phyloP scores from a whole-genome alignment of 2,329 filamentous ascomycete species.

The Paraconiothyrium brasiliense region DNA sequence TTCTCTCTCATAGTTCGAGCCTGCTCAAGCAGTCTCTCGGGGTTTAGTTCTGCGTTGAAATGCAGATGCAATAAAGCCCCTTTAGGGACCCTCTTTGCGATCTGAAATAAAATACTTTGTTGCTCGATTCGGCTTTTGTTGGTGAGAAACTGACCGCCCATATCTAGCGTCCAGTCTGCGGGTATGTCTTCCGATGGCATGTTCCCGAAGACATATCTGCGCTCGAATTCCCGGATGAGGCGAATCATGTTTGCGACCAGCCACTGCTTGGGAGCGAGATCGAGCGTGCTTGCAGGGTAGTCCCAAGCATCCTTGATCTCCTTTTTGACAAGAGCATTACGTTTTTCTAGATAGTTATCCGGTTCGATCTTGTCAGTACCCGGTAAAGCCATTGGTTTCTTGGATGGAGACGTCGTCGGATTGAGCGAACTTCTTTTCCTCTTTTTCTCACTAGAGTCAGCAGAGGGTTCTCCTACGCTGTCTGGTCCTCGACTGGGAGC shows the following conservation, averaged over 20 bases:
- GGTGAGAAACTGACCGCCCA: slow-evolving; percentile 59
- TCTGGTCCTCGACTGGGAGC: slow-evolving; percentile 33
- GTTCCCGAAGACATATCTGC: slow-evolving; percentile 54
- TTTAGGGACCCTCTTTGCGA: slow-evolving; percentile 72
- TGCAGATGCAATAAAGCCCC: slow-evolving; percentile 78
- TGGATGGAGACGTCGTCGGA: slow-evolving; percentile 25
- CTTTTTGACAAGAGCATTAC: slow-evolving; percentile 37
- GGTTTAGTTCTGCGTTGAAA: slow-evolving; percentile 77
- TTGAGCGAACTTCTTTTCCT: slow-evolving; percentile 40
- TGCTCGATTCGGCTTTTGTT: slow-evolving; percentile 57
- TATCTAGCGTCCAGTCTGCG: slow-evolving; percentile 50
- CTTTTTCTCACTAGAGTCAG: slow-evolving; percentile 46
- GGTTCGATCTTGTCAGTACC: not conserved
- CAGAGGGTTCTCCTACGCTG: slow-evolving; percentile 36
- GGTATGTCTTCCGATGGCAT: slow-evolving; percentile 54
- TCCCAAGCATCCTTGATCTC: slow-evolving; percentile 52
- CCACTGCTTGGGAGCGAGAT: slow-evolving; percentile 35
- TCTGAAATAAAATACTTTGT: slow-evolving; percentile 65
- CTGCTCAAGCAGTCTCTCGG: slow-evolving; percentile 68
- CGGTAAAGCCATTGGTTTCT: slow-evolving; percentile 17
- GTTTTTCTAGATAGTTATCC: slow-evolving; percentile 31
- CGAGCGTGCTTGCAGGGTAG: slow-evolving; percentile 33
- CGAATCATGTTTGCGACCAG: slow-evolving; percentile 48
- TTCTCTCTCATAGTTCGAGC: slow-evolving; percentile 56
- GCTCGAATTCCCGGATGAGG: slow-evolving; percentile 55